These are phyloP conservation scores for Beauveria varroae DNA, from an alignment of 2,329 filamentous ascomycete genomes.

Conservation along the genomic window DNA sequence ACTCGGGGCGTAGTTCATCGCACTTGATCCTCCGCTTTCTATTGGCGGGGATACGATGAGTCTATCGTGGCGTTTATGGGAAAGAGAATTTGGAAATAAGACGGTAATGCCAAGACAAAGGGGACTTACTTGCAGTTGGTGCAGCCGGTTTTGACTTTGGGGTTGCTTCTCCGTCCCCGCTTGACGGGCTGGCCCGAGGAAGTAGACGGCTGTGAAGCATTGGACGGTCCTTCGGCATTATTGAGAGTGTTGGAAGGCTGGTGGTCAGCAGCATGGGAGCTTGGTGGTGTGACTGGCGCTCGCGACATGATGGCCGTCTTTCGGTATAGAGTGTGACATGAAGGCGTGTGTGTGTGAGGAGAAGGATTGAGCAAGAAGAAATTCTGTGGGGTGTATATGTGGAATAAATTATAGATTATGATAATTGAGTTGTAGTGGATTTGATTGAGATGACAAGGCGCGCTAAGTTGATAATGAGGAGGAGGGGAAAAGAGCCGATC, in stretches of 20 bases:
- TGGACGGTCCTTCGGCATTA: not conserved
- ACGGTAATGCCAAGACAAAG: not conserved
- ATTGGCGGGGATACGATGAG: constrained; percentile 12
- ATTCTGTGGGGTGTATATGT: not conserved
- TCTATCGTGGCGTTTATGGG: not conserved
- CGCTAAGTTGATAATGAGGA: not conserved
- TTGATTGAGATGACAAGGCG: no score
- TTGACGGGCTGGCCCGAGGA: constrained; percentile 21
- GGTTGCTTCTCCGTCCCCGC: constrained; percentile 44
- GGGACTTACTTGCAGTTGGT: constrained; percentile 58
- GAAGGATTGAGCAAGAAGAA: not conserved
- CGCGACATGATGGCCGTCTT: not conserved
- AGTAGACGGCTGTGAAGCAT: not conserved
- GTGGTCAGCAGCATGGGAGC: not conserved
- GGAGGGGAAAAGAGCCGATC: not conserved
- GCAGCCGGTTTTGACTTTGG: constrained; percentile 61
- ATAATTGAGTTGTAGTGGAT: not conserved
- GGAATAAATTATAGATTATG: not conserved
- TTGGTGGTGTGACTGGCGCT: not conserved
- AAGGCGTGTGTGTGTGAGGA: not conserved
- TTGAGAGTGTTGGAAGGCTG: not conserved
- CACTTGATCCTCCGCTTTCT: constrained; percentile 59
- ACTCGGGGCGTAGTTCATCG: constrained; percentile 54
- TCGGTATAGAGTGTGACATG: not conserved
- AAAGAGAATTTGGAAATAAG: not conserved